Evolutionary conservation across 176 grass and related monocot species (phyloP).

Genomic region (Musa schizocarpa): DNA sequence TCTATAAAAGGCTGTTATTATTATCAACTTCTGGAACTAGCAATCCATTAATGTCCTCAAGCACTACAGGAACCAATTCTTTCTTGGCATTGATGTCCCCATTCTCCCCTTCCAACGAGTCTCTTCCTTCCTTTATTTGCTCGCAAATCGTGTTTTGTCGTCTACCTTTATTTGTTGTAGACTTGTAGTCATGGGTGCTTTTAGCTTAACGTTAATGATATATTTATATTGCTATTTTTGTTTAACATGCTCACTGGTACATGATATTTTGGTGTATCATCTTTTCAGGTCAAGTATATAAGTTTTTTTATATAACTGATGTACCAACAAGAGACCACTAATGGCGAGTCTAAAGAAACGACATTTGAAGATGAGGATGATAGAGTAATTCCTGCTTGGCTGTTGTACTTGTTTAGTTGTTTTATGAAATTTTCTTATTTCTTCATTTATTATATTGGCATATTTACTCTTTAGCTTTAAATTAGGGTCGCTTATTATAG

Average conservation of each 20-base stretch:
- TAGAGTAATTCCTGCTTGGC: slow-evolving; percentile 14
- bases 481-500: neutral
- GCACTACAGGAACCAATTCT: too few relatives aligned
- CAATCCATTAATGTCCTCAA: too few relatives aligned
- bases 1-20: too few relatives aligned
- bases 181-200: neutral
- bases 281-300: neutral
- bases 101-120: neutral
- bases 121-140: neutral
- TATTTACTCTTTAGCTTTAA: neutral
- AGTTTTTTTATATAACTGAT: neutral
- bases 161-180: neutral
- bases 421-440: neutral
- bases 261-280: neutral
- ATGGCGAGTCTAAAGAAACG: slow-evolving; percentile 17
- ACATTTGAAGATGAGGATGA: slow-evolving; percentile 26
- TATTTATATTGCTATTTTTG: neutral
- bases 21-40: too few relatives aligned
- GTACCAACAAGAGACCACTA: slow-evolving; percentile 18
- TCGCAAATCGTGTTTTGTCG: neutral
- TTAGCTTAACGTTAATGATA: neutral
- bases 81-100: neutral
- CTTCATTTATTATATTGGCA: neutral
- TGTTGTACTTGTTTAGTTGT: neutral
- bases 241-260: neutral